A percentile compares a stretch with the other conserved stretches of the same genome.
Evolutionary conservation across 345 rosid species (phyloP).

Genomic region (Gossypium australe): DNA sequence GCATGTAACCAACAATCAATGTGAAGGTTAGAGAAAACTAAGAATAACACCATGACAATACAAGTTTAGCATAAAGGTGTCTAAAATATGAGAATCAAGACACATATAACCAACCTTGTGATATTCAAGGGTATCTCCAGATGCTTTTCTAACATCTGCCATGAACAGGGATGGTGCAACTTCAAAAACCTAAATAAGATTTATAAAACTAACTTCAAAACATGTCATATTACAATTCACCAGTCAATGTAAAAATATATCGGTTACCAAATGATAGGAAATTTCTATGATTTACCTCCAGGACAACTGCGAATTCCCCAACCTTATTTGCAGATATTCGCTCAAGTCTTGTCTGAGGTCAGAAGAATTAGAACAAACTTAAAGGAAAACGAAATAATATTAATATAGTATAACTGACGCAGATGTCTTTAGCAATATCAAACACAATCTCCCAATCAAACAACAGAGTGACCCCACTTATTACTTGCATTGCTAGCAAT

Average conservation of each 20-base stretch:
- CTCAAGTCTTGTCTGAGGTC: slow-evolving; percentile 65
- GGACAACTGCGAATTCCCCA: slow-evolving; percentile 63
- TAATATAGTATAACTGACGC: neutral
- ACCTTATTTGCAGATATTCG: slow-evolving; percentile 48
- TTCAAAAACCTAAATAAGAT: slow-evolving; percentile 54
- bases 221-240: neutral
- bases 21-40: neutral
- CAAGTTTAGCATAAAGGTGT: neutral
- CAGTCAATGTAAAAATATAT: neutral
- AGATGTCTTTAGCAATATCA: neutral
- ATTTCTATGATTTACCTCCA: slow-evolving; percentile 49
- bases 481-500: neutral
- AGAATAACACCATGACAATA: neutral
- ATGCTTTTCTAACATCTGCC: slow-evolving; percentile 85
- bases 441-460: neutral
- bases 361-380: neutral
- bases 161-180: slow-evolving; percentile 91
- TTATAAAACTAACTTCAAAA: slow-evolving; percentile 1
- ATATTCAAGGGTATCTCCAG: slow-evolving; percentile 88
- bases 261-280: slow-evolving; percentile 1
- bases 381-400: neutral
- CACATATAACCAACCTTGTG: slow-evolving; percentile 53
- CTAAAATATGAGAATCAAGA: neutral
- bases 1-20: neutral
- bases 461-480: neutral